Percentiles rank a stretch among this genome's conserved stretches.
These are phyloP conservation scores for Lachancea lanzarotensis DNA, from an alignment of 805 yeast genomes.

Conservation along the genomic window DNA sequence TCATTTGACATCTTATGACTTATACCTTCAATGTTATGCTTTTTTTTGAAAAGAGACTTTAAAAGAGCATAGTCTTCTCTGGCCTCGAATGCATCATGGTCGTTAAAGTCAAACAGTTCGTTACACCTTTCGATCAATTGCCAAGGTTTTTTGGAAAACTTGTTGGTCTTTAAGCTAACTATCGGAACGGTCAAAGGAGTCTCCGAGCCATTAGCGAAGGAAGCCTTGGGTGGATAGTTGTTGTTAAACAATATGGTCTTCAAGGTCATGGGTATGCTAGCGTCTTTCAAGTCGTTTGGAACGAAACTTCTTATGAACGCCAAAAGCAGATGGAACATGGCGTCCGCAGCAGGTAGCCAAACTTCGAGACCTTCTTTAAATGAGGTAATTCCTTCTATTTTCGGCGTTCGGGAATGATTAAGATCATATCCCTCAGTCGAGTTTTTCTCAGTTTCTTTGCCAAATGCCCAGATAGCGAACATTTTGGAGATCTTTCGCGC, in stretches of 20 bases:
- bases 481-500: slow-evolving; percentile 75
- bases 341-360: slow-evolving; percentile 81
- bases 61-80: slow-evolving; percentile 73
- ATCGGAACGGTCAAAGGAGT: slow-evolving; percentile 54
- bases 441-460: slow-evolving; percentile 21
- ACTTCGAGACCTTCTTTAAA: slow-evolving; percentile 66
- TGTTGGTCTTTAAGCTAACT: slow-evolving; percentile 47
- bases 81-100: slow-evolving; percentile 61
- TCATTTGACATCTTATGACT: slow-evolving; percentile 65
- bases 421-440: slow-evolving; percentile 28
- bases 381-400: slow-evolving; percentile 24
- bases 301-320: slow-evolving; percentile 76
- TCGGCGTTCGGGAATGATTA: slow-evolving; percentile 16
- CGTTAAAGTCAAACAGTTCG: slow-evolving; percentile 58
- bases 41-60: slow-evolving; percentile 60
- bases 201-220: slow-evolving; percentile 33
- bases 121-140: slow-evolving; percentile 57
- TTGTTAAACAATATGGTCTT: slow-evolving; percentile 58
- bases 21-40: slow-evolving; percentile 45
- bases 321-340: slow-evolving; percentile 71
- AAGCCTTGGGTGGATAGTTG: slow-evolving; percentile 66
- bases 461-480: slow-evolving; percentile 88
- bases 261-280: slow-evolving; percentile 54
- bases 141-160: slow-evolving; percentile 41
- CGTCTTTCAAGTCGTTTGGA: slow-evolving; percentile 51